Evolutionary conservation across 768 basidiomycete genomes (phyloP), one percentile per base, ranked within the genome.

Genomic region (Baorangia bicolor): DNA sequence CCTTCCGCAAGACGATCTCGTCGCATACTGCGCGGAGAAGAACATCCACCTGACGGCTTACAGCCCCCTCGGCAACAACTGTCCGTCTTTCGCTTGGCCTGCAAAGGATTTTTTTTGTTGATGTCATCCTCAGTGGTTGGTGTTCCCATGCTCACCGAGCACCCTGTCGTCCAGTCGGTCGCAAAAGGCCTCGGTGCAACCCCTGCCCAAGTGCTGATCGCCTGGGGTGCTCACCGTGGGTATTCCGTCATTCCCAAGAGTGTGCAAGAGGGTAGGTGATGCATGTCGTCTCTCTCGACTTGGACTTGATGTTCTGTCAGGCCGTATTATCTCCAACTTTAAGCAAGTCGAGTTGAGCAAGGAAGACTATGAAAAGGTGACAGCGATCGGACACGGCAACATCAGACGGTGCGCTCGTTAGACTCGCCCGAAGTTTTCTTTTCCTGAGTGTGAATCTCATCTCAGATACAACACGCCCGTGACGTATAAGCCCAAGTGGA

Each of bases 211-310:
- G 87, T 94, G 35, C 78, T 94, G 51, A 74, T 96, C 57, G 89
- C 90, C 0, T 95, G 91, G 91, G 87, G 84, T 13, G 81, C 73
- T 35, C 69, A 85, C 62, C 81, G 90, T 39, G 92, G 91, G 13
- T 87, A 85, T 70, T 85, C 85, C 10, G 87, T 94, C 58, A 91
- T 94, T 64, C 92, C 92, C 18, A 94, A 94, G 80, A 85, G 83
- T 52, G 88, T 92, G 27, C 77, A 86, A 54, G 77, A 86, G 65
- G 72, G 78, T 81, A 37, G 20, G 69, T 52, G 25, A 50, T n/a
- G 16, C 53, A 39, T 5, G 27, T 14, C n/a, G 23, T 34, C 18
- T n/a, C 35, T 39, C 23, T 16, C 20, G 30, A 10, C 2, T 14
- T 27, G 14, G 16, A n/a, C 2, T 18, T 25, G n/a, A 58, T 31